Base-by-base conservation (phyloP, 2,329 filamentous ascomycete species). In the Fusarium continuum region DNA sequence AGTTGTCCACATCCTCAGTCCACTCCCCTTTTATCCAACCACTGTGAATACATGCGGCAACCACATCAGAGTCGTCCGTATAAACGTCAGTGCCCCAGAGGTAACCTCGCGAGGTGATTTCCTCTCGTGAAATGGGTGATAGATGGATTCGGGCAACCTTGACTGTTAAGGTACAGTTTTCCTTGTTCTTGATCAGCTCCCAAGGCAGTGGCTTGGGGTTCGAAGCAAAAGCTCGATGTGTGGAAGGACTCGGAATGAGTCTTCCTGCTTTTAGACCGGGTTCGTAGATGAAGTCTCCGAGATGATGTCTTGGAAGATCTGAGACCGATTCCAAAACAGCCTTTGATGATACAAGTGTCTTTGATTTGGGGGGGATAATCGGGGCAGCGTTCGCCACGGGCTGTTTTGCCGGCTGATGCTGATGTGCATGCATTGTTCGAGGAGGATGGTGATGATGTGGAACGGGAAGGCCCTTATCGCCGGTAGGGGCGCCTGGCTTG, bases 21-120 rank as follows among this genome's bases (percentile, higher is more conserved):
- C 93, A 97, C 69, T 93, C 92, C 28, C 94, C 94, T 35, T 89
- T 88, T 67, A 99, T 90, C 88, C 93, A 98, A 4, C 95, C 95
- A 2, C 89, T 88, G 74, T 99, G 95, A 39, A 99, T 94, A 57
- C 93, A 94, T 3, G 94, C 93, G 0, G 93, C 94, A 20, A 99
- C 85, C 1, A 95, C 88, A 72, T 99, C 95, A 0, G 93, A 97
- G 76, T 99, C 95, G 69, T 99, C 95, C 0, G 93, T 96, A 73
- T 98, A 98, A 7, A 99, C 85, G 31, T 96, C 93, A 0, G 92
- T 95, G 2, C 95, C 95, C 93, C 94, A 99, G 0, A 99, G 76
- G 8, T 91, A 91, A 17, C 90, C 85, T 28, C 92, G 86, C 8
- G 87, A 80, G 10, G 93, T 96, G 46, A 98, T 93, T 66, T 96